Percentiles rank a stretch among this genome's conserved stretches.
These are phyloP conservation scores for Pythium dissimile DNA, from an alignment of 352 stramenopile genomes.

Conservation along the genomic window DNA sequence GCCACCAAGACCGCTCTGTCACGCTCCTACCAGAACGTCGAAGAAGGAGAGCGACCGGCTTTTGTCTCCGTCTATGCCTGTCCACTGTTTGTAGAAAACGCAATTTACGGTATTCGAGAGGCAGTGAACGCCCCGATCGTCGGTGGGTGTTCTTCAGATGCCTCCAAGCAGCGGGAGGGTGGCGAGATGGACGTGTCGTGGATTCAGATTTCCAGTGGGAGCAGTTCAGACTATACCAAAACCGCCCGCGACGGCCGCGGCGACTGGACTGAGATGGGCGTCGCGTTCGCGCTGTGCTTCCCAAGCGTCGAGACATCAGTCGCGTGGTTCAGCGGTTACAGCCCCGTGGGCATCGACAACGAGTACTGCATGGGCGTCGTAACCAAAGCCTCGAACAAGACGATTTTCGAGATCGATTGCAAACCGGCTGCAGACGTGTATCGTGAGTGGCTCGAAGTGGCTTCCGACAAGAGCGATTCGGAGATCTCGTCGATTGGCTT, in stretches of 20 bases:
- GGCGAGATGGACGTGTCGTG: constrained; percentile 63
- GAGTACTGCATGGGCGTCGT: constrained; percentile 85
- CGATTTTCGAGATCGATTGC: constrained; percentile 84
- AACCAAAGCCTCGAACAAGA: constrained; percentile 83
- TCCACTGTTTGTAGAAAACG: constrained; percentile 77
- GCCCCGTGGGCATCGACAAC: constrained; percentile 63
- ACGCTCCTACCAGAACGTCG: constrained; percentile 46
- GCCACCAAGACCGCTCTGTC: constrained; percentile 64
- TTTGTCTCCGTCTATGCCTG: constrained; percentile 82
- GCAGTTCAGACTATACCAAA: constrained; percentile 77
- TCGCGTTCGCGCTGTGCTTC: constrained; percentile 80
- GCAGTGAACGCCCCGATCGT: constrained; percentile 79
- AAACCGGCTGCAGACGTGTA: constrained; percentile 81
- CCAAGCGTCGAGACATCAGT: constrained; percentile 85
- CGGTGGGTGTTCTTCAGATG: constrained; percentile 80
- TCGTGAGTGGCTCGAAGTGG: constrained; percentile 81
- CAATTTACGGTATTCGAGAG: constrained; percentile 78
- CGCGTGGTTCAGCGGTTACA: constrained; percentile 87
- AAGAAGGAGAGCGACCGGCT: constrained; percentile 65
- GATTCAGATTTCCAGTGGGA: constrained; percentile 87
- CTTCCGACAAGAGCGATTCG: constrained; percentile 67
- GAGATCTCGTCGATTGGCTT: constrained; percentile 77
- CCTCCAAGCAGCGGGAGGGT: constrained; percentile 61
- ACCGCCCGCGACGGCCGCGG: constrained; percentile 62
- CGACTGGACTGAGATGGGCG: constrained; percentile 80